Percentiles rank a stretch among this genome's conserved stretches.
Evolutionary conservation across 345 rosid species (phyloP).

Genomic region (Salix arbutifolia): DNA sequence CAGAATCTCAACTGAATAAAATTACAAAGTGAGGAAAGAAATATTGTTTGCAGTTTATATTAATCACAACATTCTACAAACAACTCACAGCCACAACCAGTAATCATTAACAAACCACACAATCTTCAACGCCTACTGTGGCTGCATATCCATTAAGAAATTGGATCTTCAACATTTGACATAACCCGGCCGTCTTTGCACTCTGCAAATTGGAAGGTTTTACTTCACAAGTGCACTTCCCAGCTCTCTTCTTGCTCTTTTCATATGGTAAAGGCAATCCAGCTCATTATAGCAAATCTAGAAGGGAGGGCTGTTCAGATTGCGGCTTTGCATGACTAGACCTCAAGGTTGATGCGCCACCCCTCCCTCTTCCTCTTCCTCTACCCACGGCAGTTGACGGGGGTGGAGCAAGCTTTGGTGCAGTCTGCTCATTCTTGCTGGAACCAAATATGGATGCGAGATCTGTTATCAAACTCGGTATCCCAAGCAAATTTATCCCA

Average conservation of each 20-base stretch:
- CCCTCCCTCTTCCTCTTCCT: conserved; percentile 70
- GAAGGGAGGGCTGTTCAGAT: conserved; percentile 55
- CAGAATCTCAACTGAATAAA: not conserved
- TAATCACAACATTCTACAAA: not conserved
- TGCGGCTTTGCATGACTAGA: conserved; percentile 39
- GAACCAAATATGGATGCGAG: conserved; percentile 67
- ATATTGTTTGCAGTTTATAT: not conserved
- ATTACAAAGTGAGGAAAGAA: not conserved
- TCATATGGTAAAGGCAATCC: not conserved
- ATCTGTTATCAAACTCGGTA: conserved; percentile 24
- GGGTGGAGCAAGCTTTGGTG: conserved; percentile 87
- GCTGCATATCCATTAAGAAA: not conserved
- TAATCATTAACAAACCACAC: not conserved
- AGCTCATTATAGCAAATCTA: conserved; percentile 60
- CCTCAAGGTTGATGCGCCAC: conserved; percentile 38
- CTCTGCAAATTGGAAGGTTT: not conserved
- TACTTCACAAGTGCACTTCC: not conserved
- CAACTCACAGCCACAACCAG: not conserved
- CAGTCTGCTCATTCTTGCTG: conserved; percentile 49
- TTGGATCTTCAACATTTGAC: not conserved
- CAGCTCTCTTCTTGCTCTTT: not conserved
- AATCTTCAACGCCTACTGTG: not conserved
- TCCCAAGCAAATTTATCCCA: too few relatives aligned
- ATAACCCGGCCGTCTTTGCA: too few relatives aligned
- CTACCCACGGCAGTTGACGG: conserved; percentile 69